Evolutionary conservation across 768 basidiomycete genomes (phyloP), one percentile per base, ranked within the genome.

Genomic region (Termitomyces sp.): DNA sequence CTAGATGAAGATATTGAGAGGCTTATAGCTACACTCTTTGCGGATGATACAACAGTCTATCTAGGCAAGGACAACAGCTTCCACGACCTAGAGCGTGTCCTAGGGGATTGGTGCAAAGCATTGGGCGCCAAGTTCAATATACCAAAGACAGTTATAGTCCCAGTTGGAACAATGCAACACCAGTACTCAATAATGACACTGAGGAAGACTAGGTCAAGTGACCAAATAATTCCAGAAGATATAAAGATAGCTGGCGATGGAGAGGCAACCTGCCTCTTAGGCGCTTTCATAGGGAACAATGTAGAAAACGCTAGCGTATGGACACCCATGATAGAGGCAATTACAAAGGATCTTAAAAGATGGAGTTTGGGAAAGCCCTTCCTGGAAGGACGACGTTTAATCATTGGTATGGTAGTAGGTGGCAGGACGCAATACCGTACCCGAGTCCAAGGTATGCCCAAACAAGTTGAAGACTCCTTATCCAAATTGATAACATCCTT

Each of bases 51-150:
- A 13, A 74, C 72, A 2, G 69, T 72, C 0, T 77, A 68, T 61
- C 70, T 80, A 0, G 59, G 60, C 1, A 59, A 70, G 51, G 7
- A 59, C 0, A 76, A 80, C 50, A 51, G 62, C 7, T 70, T 71
- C 10, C 43, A 55, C 0, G 59, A 58, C 0, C 69, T 81, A 0
- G 35, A 63, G 2, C 1, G 30, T 0, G 68, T 80, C 3, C 74
- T 81, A 0, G 26, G 68, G 32, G 46, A 59, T 1, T 82, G 80
- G 80, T 82, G 77, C 54, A 12, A 14, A 0, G 77, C 71, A 1
- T 76, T 74, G 2, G 67, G 72, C 0, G 79, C 78, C 0, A 75
- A 73, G 46, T 82, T 80, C 63, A 82, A 80, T 55, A 60, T 67
- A 0, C 48, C 60, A 0, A 82, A 82, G 61, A 81, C 78, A 0